Base-by-base conservation (phyloP, 2,329 filamentous ascomycete species). In the Paecilomyces variotii region DNA sequence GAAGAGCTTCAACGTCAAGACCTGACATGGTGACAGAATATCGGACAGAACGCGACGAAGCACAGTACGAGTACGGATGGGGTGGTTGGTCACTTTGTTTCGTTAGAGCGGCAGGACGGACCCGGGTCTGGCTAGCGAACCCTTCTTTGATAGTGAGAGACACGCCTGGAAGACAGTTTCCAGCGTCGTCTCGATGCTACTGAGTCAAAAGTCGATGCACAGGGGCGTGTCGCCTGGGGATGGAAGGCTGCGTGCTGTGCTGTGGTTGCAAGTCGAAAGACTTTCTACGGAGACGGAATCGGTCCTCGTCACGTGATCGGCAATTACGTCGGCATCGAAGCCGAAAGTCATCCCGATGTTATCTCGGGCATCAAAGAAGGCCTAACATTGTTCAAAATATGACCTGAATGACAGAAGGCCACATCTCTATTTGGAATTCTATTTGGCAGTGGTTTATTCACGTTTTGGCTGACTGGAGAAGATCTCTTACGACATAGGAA, bases 1-100 rank as follows among this genome's bases (percentile, higher is more conserved):
- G 86, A 64, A 97, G 84, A 65, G 91, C 90, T 81, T 97, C 92
- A 68, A 97, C 90, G 72, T 96, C 91, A 66, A 87, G 79, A 74
- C 82, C 82, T 72, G 86, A 86, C 86, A 88, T 88, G 66, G 66
- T 79, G 75, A 68, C 56, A 55, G 63, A 61, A 63, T 62, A 64
- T 60, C 62, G 61, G 62, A 61, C 61, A 61, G 62, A 65, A 61
- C 64, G 67, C 68, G 63, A 54, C 53, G 60, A 66, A 62, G 63
- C 59, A 63, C 65, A 63, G 59, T 62, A 58, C 63, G 62, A 61
- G 67, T 62, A 64, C 59, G 62, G 55, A 67, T 67, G 65, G 60
- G 66, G 67, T 65, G 67, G 60, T 68, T 65, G 65, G 63, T 76
- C 73, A 76, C 73, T 76, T 65, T 63, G 58, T 32, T 57, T 45